Base-by-base conservation (phyloP, 768 basidiomycete genomes). In the Vishniacozyma victoriae region DNA sequence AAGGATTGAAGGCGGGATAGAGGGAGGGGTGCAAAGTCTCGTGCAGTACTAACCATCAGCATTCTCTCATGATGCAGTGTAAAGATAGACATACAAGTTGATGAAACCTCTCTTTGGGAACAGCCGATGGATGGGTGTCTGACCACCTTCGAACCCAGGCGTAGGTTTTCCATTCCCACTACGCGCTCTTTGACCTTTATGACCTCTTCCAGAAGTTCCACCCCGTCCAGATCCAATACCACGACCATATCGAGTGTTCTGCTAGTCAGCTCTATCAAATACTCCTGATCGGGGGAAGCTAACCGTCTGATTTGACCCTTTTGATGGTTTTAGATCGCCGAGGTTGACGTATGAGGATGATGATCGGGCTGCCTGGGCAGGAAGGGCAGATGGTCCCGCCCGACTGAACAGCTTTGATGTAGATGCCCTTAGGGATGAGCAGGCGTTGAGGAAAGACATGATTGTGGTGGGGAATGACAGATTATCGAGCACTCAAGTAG, bases 51-150 rank as follows among this genome's bases (percentile, higher is more conserved):
- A 59, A 23, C 13, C n/a, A 33, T 2, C 35, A 46, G 43, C 31
- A 4, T 12, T 26, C 11, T 19, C 11, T 7, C 7, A 19, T 7
- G n/a, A n/a, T n/a, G n/a, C n/a, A n/a, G n/a, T 15, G 19, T 38
- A 18, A 38, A 9, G 14, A 38, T 14, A 20, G 37, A 38, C 37
- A 15, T 60, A 95, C 93, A 81, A 80, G 74, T 95, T 97, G 50
- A 84, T 80, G 72, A 97, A 97, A 38, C 95, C 95, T 39, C 82
- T 79, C 76, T 99, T 99, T 4, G 95, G 95, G 66, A 92, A 86
- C 36, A 83, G 76, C 55, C 88, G 83, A 4, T 86, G 84, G 45
- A 97, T 82, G 13, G 93, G 87, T 4, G 93, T 96, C 71, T 96
- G 93, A 54, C 95, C 95, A 67, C 95, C 95, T 72, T 96, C 95